A percentile compares a stretch with the other conserved stretches of the same genome.
Conservation (phyloP, 306 rosid species). For the Canavalia gladiata region DNA sequence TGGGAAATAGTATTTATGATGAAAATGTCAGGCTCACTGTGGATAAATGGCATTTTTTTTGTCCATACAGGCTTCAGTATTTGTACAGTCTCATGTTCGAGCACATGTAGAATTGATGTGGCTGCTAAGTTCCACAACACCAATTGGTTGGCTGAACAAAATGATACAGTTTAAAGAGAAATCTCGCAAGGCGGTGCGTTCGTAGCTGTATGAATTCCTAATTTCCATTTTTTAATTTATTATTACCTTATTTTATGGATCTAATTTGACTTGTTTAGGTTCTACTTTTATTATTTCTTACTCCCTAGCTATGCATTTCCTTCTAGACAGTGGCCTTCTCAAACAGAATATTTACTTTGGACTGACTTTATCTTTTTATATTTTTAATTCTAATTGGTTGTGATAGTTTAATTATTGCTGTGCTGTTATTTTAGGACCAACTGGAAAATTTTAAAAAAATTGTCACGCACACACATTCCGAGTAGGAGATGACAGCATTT, state of each 20-base stretch:
- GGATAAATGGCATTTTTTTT: conserved; percentile 46
- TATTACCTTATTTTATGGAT: conserved; percentile 37
- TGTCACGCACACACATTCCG: neutral
- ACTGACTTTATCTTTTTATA: neutral
- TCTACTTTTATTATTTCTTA: neutral
- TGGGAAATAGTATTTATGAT: conserved; percentile 33
- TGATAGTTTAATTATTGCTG: neutral
- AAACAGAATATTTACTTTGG: conserved; percentile 28
- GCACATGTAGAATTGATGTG: conserved; percentile 98
- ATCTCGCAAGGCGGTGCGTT: conserved; percentile 97
- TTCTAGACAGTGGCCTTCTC: conserved; percentile 19
- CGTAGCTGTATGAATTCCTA: conserved; percentile 59
- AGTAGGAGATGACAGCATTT: neutral
- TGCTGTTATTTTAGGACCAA: conserved; percentile 11
- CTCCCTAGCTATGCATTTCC: conserved; percentile 10
- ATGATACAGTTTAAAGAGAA: conserved; percentile 99
- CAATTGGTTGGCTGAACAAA: conserved; percentile 92
- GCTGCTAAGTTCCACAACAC: conserved; percentile 87
- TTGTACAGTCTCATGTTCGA: conserved; percentile 96
- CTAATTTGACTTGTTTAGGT: conserved; percentile 29
- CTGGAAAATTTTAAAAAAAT: neutral
- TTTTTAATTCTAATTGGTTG: conserved; percentile 6
- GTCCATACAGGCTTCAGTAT: conserved; percentile 83
- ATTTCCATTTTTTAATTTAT: conserved; percentile 42
- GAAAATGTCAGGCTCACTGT: conserved; percentile 23